Evolutionary conservation across 331 rosid genomes (phyloP), one percentile per base, ranked within the genome.

Genomic region (Quercus lobata): DNA sequence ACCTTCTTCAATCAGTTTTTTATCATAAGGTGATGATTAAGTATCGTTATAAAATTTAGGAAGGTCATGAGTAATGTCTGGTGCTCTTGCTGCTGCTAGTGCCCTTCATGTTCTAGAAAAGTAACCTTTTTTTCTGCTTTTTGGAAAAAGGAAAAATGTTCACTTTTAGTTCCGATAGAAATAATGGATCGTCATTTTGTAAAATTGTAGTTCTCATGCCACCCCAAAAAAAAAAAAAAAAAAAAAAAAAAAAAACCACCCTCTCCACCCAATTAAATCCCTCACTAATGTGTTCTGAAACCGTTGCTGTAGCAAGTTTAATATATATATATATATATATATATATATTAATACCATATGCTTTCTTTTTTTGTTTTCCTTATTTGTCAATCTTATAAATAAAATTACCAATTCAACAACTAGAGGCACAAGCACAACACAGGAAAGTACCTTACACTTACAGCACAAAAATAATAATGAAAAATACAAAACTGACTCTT

Each of bases 121-220:
- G 53, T 5, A n/a, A 35, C 65, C 27, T 49, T 41, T 41, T 46
- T 71, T 69, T 16, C 80, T 75, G 76, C 44, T 75, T 75, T 71
- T 75, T 32, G 84, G 16, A 14, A 16, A 75, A 30, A 25, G 72
- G 58, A 63, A 69, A 46, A 35, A 27, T n/a, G 16, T 7, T 46
- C 76, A 53, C 77, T 57, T 75, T 66, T 57, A 54, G 72, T 14
- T 2, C 49, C 14, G 8, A 27, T 15, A 1, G 56, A 72, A 54
- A 25, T 21, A 37, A 68, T 44, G 27, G 70, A 74, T 53, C 17
- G 18, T 73, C 75, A 25, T 32, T 18, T 15, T 49, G 55, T 9
- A 9, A 41, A 41, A 41, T 41, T 9, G 14, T 41, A 41, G 49
- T 41, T 61, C 19, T 61, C 68, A 61, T 49, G 7, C 68, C 22